These are phyloP conservation scores for Mycena metata DNA, from an alignment of 768 basidiomycete species.

Conservation along the genomic window DNA sequence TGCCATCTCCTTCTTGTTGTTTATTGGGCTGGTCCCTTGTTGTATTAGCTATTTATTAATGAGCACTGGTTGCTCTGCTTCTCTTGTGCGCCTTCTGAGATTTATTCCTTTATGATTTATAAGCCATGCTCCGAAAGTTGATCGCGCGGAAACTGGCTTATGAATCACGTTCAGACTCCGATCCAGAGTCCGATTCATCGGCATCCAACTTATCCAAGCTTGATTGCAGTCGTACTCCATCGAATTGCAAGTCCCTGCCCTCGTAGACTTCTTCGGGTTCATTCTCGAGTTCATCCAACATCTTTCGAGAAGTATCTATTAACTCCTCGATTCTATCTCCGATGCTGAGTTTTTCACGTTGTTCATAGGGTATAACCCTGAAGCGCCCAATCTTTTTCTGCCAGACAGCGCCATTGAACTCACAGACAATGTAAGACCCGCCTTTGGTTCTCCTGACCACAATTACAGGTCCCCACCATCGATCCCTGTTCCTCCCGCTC, in stretches of 20 bases:
- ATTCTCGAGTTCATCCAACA: background rate
- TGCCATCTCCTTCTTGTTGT: background rate
- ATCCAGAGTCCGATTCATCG: background rate
- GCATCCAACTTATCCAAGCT: background rate
- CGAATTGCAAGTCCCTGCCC: slow-evolving; percentile 23
- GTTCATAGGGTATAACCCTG: slow-evolving; percentile 27
- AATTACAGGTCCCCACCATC: slow-evolving; percentile 44
- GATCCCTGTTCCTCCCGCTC: slow-evolving; percentile 34
- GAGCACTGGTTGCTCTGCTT: background rate
- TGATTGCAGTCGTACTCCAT: background rate
- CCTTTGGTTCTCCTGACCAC: slow-evolving; percentile 37
- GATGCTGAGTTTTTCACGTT: slow-evolving; percentile 13
- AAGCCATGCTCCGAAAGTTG: no score
- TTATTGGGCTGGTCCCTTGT: background rate
- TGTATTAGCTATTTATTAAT: no score
- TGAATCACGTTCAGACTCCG: no score
- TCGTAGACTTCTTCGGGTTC: background rate
- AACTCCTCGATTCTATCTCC: slow-evolving; percentile 20
- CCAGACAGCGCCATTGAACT: slow-evolving; percentile 31
- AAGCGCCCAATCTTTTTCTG: slow-evolving; percentile 29
- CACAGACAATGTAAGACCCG: slow-evolving; percentile 29
- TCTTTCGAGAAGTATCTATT: slow-evolving; percentile 8
- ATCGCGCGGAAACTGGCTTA: no score
- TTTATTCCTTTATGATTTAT: no score
- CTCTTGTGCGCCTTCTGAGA: no score